Evolutionary conservation across 2,329 filamentous ascomycete genomes (phyloP).

Genomic region (Hymenoscyphus fructigenus): DNA sequence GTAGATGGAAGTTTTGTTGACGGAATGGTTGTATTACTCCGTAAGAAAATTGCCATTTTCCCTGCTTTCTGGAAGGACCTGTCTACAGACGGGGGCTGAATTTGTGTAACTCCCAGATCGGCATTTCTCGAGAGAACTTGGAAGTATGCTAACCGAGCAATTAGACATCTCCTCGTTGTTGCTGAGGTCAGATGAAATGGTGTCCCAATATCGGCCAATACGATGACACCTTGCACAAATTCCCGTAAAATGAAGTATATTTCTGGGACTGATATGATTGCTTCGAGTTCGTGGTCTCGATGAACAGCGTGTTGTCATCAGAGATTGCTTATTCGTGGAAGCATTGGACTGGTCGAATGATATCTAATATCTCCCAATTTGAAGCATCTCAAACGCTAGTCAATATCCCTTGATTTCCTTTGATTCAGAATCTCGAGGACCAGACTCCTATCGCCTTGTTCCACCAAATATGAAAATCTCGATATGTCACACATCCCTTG

Average conservation of each 20-base stretch:
- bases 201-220: background rate
- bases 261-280: background rate
- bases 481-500: constrained; percentile 28
- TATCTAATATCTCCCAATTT: background rate
- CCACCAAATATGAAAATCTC: constrained; percentile 16
- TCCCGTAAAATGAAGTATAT: no score
- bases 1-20: constrained; percentile 19
- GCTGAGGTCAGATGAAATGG: background rate
- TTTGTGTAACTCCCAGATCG: background rate
- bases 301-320: background rate
- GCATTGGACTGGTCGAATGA: background rate
- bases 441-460: constrained; percentile 14
- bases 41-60: no score
- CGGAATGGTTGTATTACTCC: background rate
- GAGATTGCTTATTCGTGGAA: background rate
- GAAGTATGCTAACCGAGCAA: background rate
- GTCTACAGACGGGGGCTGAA: background rate
- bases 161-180: background rate
- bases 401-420: constrained; percentile 21
- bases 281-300: background rate
- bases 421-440: constrained; percentile 16
- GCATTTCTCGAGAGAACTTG: background rate
- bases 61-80: no score
- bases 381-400: constrained; percentile 21
- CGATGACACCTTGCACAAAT: background rate